A percentile compares a stretch with the other conserved stretches of the same genome.
Conservation (phyloP, 2,329 filamentous ascomycete species). For the Calonectria pseudoreteaudii region DNA sequence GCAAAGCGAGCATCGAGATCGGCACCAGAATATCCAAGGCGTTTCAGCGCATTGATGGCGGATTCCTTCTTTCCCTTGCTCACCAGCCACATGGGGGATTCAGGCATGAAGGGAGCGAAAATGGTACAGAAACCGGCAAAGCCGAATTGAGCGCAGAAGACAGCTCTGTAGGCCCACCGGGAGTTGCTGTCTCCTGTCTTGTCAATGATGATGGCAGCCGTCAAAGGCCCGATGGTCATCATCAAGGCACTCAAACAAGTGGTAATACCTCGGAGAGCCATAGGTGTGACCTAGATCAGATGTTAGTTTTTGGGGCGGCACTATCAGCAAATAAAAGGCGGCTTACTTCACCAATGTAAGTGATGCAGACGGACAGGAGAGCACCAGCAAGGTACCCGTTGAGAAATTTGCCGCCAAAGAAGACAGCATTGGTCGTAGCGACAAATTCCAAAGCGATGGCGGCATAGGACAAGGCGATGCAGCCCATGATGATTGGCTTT, state of each 20-base stretch:
- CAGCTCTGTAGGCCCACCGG: slow-evolving; percentile 48
- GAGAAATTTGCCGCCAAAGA: slow-evolving; percentile 56
- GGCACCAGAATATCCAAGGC: slow-evolving; percentile 43
- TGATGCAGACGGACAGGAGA: slow-evolving; percentile 41
- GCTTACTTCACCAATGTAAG: slow-evolving; percentile 47
- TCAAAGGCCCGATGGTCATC: slow-evolving; percentile 47
- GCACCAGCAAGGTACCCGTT: slow-evolving; percentile 52
- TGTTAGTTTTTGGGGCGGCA: background rate
- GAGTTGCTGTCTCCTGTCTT: slow-evolving; percentile 39
- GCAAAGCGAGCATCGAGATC: slow-evolving; percentile 45
- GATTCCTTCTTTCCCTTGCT: slow-evolving; percentile 47
- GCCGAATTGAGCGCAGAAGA: slow-evolving; percentile 49
- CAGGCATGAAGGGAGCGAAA: slow-evolving; percentile 53
- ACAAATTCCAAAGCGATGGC: slow-evolving; percentile 51
- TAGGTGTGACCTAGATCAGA: slow-evolving; percentile 37
- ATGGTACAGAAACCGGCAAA: slow-evolving; percentile 46
- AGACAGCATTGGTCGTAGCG: slow-evolving; percentile 52
- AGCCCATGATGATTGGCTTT: slow-evolving; percentile 11
- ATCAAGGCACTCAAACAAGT: slow-evolving; percentile 46
- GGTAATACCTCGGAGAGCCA: slow-evolving; percentile 43
- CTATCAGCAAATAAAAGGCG: too few species aligned
- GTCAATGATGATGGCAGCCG: slow-evolving; percentile 47
- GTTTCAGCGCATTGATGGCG: slow-evolving; percentile 49
- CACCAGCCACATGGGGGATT: slow-evolving; percentile 56
- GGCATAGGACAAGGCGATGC: slow-evolving; percentile 26